These are phyloP conservation scores for Allomyces javanicus DNA, from an alignment of 192 early-diverging fungal species.

Conservation along the genomic window DNA sequence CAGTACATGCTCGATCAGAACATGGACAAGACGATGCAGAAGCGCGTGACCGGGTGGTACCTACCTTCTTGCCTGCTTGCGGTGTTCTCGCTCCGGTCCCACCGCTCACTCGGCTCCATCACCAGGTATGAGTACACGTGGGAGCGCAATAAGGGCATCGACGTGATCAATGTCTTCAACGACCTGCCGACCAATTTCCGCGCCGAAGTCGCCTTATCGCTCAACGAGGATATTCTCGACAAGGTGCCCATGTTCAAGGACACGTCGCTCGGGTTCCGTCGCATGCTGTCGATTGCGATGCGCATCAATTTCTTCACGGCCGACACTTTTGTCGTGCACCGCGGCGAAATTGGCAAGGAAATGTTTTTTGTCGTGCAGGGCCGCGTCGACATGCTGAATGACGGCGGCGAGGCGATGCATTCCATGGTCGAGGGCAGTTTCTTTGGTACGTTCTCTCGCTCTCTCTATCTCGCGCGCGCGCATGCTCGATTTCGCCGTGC, in stretches of 20 bases:
- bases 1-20: conserved; percentile 30
- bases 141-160: conserved; percentile 32
- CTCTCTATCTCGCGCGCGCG: too few species aligned
- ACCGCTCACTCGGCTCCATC: too few species aligned
- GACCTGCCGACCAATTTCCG: conserved; percentile 29
- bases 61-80: too few species aligned
- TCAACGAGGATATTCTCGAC: conserved; percentile 27
- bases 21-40: conserved; percentile 31
- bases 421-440: conserved; percentile 27
- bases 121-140: conserved; percentile 20
- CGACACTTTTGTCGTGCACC: conserved; percentile 26
- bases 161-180: conserved; percentile 22
- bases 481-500: too few species aligned
- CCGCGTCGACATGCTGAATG: conserved; percentile 24
- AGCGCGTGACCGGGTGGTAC: conserved; percentile 19
- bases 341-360: conserved; percentile 22
- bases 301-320: conserved; percentile 29
- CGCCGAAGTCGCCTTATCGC: conserved; percentile 25
- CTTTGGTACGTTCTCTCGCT: conserved; percentile 15
- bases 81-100: too few species aligned
- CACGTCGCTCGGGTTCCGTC: conserved; percentile 21
- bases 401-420: conserved; percentile 14
- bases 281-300: conserved; percentile 26
- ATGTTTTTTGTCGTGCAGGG: conserved; percentile 34
- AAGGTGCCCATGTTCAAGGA: conserved; percentile 25